Evolutionary conservation across 768 basidiomycete genomes (phyloP).

Genomic region (Calocybe indica): DNA sequence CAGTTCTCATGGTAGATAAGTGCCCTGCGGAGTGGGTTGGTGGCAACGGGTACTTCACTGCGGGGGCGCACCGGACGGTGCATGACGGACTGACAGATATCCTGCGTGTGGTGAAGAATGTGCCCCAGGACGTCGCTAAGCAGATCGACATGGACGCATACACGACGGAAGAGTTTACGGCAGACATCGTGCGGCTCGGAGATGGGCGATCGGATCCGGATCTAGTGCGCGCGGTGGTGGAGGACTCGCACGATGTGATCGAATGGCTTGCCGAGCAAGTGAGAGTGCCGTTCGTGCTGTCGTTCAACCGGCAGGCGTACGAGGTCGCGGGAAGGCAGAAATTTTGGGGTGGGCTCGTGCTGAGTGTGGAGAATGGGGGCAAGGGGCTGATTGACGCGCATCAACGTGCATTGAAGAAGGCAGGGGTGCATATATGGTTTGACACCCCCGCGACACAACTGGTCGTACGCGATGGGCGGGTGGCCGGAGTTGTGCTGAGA

Average conservation of each 20-base stretch:
- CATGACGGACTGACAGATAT: slow-evolving; percentile 59
- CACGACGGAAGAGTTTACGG: slow-evolving; percentile 44
- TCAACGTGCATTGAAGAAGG: slow-evolving; percentile 37
- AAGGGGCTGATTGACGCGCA: slow-evolving; percentile 62
- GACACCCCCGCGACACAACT: slow-evolving; percentile 40
- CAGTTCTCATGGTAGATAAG: slow-evolving; percentile 61
- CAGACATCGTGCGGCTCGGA: slow-evolving; percentile 58
- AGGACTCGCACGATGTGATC: slow-evolving; percentile 48
- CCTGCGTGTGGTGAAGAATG: slow-evolving; percentile 46
- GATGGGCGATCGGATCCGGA: slow-evolving; percentile 40
- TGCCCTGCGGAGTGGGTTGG: slow-evolving; percentile 59
- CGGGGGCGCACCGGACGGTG: slow-evolving; percentile 60
- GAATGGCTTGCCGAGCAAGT: slow-evolving; percentile 50
- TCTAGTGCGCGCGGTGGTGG: slow-evolving; percentile 48
- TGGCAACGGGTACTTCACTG: slow-evolving; percentile 71
- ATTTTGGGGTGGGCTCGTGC: slow-evolving; percentile 68
- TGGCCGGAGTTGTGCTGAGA: slow-evolving; percentile 42
- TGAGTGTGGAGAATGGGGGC: slow-evolving; percentile 58
- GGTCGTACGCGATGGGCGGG: slow-evolving; percentile 27
- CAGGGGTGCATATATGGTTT: slow-evolving; percentile 54
- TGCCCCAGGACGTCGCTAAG: slow-evolving; percentile 29
- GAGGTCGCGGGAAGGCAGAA: slow-evolving; percentile 53
- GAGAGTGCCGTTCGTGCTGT: slow-evolving; percentile 47
- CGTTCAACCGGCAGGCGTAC: slow-evolving; percentile 66
- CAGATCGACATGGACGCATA: slow-evolving; percentile 58